Evolutionary conservation across 257 asterid genomes (phyloP), one percentile per base, ranked within the genome.

Genomic region (Penstemon newberryi): DNA sequence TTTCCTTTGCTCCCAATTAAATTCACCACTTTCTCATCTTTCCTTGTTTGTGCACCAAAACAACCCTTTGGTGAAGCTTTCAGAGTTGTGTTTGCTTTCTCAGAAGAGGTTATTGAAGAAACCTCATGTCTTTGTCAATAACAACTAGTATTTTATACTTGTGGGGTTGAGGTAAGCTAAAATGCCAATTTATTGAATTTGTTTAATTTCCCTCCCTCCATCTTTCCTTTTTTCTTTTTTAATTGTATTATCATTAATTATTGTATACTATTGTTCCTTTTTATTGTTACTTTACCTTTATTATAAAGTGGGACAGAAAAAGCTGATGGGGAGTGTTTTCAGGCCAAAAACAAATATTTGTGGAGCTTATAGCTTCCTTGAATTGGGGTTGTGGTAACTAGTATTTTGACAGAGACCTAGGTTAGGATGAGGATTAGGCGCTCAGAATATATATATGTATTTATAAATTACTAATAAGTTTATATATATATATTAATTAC

Each of bases 241-340:
- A 15, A 13, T 43, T 39, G 19, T 25, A 25, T 25, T 25, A 25
- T 25, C 2, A 25, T 25, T 25, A 25, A 25, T 25, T 25, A 25
- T 25, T 25, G 33, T 25, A 25, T 25, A 25, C 33, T 25, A 25
- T 33, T 58, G 63, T 43, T 6, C 39, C 67, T 62, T 62, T 79
- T 66, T 78, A 77, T 79, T 77, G 85, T 76, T 81, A 69, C 89
- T 83, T 86, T 83, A 79, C 70, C 92, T 86, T 86, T 86, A 73
- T 79, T 65, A 78, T 75, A 84, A 87, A 84, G 94, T 75, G 82
- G 79, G 87, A 78, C 89, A 84, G 73, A 77, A 73, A 86, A 86
- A 81, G 89, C 74, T 76, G 87, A 85, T 78, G 83, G 89, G 79
- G 79, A 84, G 84, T 78, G 86, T 84, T 84, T 81, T 78, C 89